Conservation (phyloP, 306 rosid genomes). For the Trifolium fragiferum region DNA sequence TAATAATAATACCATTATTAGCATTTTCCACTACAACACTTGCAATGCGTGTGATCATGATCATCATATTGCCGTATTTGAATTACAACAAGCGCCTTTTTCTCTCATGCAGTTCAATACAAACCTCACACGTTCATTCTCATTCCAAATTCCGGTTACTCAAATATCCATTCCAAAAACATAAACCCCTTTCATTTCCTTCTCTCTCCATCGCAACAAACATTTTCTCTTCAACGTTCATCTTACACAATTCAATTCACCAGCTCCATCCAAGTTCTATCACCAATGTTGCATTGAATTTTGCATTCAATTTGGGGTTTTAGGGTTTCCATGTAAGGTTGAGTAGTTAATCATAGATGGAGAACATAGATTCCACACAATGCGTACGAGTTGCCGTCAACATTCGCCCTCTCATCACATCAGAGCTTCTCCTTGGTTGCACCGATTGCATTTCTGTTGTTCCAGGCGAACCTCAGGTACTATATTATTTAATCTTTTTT, state of each 20-base stretch:
- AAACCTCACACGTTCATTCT: conserved; percentile 45
- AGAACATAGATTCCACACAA: conserved; percentile 61
- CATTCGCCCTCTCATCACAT: conserved; percentile 78
- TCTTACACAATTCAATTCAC: not conserved
- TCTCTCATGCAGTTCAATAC: conserved; percentile 53
- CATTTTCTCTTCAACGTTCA: conserved; percentile 17
- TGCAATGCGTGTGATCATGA: conserved; percentile 53
- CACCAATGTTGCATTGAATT: not conserved
- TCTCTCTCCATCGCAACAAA: not conserved
- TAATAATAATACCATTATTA: not conserved
- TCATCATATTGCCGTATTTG: conserved; percentile 48
- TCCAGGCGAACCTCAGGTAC: conserved; percentile 90
- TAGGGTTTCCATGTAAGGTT: conserved; percentile 40
- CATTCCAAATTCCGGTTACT: conserved; percentile 49
- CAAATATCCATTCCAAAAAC: not conserved
- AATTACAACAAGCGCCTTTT: conserved; percentile 60
- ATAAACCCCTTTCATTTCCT: conserved; percentile 30
- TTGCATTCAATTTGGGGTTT: not conserved
- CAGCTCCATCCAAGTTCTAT: not conserved
- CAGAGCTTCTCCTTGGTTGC: conserved; percentile 88
- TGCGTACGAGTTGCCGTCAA: conserved; percentile 95
- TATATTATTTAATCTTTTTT: not conserved
- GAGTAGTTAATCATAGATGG: conserved; percentile 50
- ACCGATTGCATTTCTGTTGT: conserved; percentile 87
- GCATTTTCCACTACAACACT: conserved; percentile 25